These are phyloP conservation scores for Isabelozyma gotoi DNA, from an alignment of 805 yeast species.

Conservation along the genomic window DNA sequence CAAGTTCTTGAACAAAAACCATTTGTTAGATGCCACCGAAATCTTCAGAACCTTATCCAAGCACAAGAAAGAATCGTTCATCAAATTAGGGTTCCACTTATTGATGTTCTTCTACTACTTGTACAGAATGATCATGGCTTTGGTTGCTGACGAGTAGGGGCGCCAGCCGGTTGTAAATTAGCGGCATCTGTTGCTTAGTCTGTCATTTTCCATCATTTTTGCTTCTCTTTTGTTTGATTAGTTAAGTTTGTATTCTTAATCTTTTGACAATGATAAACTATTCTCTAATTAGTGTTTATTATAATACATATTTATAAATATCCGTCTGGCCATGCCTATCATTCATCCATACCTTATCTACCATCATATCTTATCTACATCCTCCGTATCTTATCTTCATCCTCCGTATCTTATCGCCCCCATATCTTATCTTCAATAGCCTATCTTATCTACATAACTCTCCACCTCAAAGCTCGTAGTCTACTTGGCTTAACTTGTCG, in stretches of 20 bases:
- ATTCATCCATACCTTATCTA: not conserved
- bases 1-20: slow-evolving; percentile 76
- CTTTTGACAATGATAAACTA: too few species aligned
- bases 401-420: too few species aligned
- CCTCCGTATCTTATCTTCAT: too few species aligned
- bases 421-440: too few species aligned
- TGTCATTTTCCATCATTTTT: not conserved
- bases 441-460: too few species aligned
- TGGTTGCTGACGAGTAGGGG: slow-evolving; percentile 67
- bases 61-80: slow-evolving; percentile 89
- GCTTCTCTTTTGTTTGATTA: not conserved
- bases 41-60: slow-evolving; percentile 91
- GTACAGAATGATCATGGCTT: slow-evolving; percentile 93
- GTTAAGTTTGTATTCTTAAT: not conserved
- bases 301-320: not conserved
- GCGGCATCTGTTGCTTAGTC: not conserved
- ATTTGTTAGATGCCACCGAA: slow-evolving; percentile 93
- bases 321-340: not conserved
- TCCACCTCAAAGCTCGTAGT: slow-evolving; percentile 14
- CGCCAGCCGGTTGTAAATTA: too few species aligned
- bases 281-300: not conserved
- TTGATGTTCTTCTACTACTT: slow-evolving; percentile 92
- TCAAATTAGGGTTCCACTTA: slow-evolving; percentile 88
- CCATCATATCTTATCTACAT: too few species aligned
- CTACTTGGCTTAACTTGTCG: slow-evolving; percentile 17